Percentiles rank a stretch among this genome's conserved stretches.
Evolutionary conservation across 495 filamentous ascomycete species (phyloP).

Genomic region (Elaphomyces granulatus): DNA sequence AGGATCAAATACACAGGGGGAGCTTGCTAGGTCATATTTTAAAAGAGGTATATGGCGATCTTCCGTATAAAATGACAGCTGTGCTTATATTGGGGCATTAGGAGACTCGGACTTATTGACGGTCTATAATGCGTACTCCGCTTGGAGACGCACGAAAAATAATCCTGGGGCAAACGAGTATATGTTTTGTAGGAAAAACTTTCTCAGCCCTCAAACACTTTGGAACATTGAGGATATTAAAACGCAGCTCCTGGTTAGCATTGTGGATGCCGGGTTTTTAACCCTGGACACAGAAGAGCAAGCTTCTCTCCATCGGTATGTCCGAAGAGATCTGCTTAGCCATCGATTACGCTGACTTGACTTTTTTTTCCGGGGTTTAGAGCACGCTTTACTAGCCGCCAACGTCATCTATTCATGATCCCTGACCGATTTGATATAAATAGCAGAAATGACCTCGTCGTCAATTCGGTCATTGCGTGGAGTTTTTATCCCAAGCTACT

Average conservation of each 20-base stretch:
- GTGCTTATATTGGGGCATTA: constrained; percentile 6
- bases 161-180: constrained; percentile 53
- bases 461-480: constrained; percentile 71
- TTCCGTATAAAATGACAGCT: constrained; percentile 6
- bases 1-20: constrained; percentile 65
- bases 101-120: constrained; percentile 87
- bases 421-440: constrained; percentile 59
- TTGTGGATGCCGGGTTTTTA: constrained; percentile 72
- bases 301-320: constrained; percentile 42
- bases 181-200: constrained; percentile 86
- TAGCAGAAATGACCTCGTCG: constrained; percentile 60
- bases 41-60: constrained; percentile 36
- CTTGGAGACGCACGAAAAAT: constrained; percentile 69
- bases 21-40: constrained; percentile 60
- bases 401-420: constrained; percentile 64
- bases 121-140: constrained; percentile 78
- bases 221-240: constrained; percentile 90
- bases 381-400: constrained; percentile 39
- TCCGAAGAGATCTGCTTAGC: constrained; percentile 2
- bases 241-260: constrained; percentile 65
- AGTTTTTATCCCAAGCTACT: constrained; percentile 93
- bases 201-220: constrained; percentile 67
- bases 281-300: constrained; percentile 56
- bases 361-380: constrained; percentile 17
- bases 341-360: constrained; percentile 14